Evolutionary conservation across 352 stramenopile genomes (phyloP), one percentile per base, ranked within the genome.

Genomic region (Phytophthora brassicae): DNA sequence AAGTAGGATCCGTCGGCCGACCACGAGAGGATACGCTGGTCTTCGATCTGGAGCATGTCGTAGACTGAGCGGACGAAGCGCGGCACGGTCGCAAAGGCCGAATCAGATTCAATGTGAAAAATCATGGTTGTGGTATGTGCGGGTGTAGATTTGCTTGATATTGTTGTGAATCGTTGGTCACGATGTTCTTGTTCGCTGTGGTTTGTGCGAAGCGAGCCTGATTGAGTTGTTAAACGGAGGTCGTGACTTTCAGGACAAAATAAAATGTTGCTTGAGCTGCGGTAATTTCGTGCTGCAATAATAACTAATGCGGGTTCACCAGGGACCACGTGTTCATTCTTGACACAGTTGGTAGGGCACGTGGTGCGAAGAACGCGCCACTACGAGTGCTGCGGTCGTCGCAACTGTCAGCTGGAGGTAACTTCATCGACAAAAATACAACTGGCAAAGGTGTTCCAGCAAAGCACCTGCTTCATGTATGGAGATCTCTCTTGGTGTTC

Each of bases 1-100:
- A 97, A 96, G 14, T 83, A 77, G 43, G 85, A 50, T 56, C 81
- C 81, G 48, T 85, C 62, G 22, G 46, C 46, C 19, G 74, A 78
- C 77, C 77, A 87, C 20, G 64, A 64, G 2, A 86, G 38, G 53
- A 86, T 80, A 39, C 58, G 49, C 28, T 69, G 50, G 60, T 68
- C 75, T 72, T 88, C 79, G 20, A 76, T 56, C 17, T 85, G 68
- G 17, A 88, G 75, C 66, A 86, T 89, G 62, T 84, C 66, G 68
- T 75, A 73, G 35, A 86, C 52, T 33, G 70, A 60, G 31, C 64
- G 67, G 4, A 89, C 69, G 56, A 89, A 89, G 16, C 66, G 79
- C 38, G 76, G 64, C 12, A 60, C 64, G 17, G 22, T 46, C 24
- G 57, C 26, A 43, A 29, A 36, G 17, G 29, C 26, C n/a, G 35